Evolutionary conservation across 2,329 filamentous ascomycete species (phyloP), one percentile per base, ranked within the genome.

Genomic region (Stemphylium vesicarium): DNA sequence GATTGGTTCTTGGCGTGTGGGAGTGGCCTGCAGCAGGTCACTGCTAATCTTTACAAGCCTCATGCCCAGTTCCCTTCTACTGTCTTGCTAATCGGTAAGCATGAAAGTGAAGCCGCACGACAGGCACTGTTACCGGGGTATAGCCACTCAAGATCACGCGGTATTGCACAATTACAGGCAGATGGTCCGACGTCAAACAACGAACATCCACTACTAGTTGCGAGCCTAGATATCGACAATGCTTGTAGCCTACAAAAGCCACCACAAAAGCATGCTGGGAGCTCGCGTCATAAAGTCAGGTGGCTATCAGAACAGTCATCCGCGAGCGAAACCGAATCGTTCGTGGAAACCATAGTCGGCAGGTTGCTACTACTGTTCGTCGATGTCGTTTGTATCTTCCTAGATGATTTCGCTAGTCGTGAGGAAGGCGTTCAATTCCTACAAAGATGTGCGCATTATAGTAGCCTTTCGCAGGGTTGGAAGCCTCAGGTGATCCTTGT

Each of bases 361-460:
- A 51, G 13, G 24, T 48, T 63, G 20, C 38, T 63, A 11, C 45
- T 61, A 15, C 20, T 43, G 8, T 63, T 63, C 22, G 16, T 50
- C n/a, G 12, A 63, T 18, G 39, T 63, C n/a, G 7, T 63, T 20
- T 63, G 40, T 42, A 15, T 63, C 13, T 63, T 63, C 31, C 35
- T 61, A 18, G 50, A 63, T 22, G 15, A 63, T 42, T 63, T 63
- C 29, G 18, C 43, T 33, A 56, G 13, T 35, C 18, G 13, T 33
- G 13, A 61, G 24, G 22, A 56, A 20, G 49, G 42, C 0, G 11
- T 59, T 31, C 9, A 49, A n/a, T 55, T 47, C 32, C 35, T 61
- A 8, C 16, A 53, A 49, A 18, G 39, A 35, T 61, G 15, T 40
- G n/a, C 12, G 12, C 12, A 31, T 40, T 9, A 53, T 46, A 38